Evolutionary conservation across 106 monocot species (phyloP), one percentile per base, ranked within the genome.

Genomic region (Acorus calamus): DNA sequence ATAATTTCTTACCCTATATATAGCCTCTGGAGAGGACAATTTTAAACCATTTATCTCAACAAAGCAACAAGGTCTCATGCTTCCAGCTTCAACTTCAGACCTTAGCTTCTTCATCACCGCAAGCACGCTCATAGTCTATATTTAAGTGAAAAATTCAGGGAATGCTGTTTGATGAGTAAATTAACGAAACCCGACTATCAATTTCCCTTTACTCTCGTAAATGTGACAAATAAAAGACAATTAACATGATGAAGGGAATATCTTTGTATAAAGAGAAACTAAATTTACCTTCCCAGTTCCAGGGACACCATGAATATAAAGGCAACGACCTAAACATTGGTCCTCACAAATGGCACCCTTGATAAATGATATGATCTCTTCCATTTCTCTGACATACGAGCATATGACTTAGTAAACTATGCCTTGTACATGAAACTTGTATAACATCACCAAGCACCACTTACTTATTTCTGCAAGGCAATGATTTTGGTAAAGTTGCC

Each of bases 231-330:
- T 41, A 44, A 46, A 45, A 7, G 42, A 46, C 2, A 46, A 46
- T 28, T 49, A 55, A 44, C 53, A n/a, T 42, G 11, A 6, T 14
- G 49, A 63, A 69, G 8, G n/a, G 44, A 60, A 56, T 13, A 10
- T n/a, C n/a, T 14, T 46, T 12, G 46, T 59, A 28, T n/a, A 69
- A 6, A 9, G 11, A 51, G 4, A 66, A 49, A 53, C 12, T 52
- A 48, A 49, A 52, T 44, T 8, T 49, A 92, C 98, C 82, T 98
- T 98, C 61, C 98, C 98, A 60, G 92, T 98, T 70, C 92, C 98
- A 68, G 98, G 98, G 69, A 92, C 91, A 79, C 92, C 98, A 76
- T 98, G 85, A 57, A 98, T 83, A 76, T 98, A 98, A 66, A 98
- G 81, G 70, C 92, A 88, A 28, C 88, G 85, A 4, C 98, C 92